Percentiles rank a stretch among this genome's conserved stretches.
phyloP scores from a whole-genome alignment of 352 stramenopile genomes.

The Elongisporangium anandrum region DNA sequence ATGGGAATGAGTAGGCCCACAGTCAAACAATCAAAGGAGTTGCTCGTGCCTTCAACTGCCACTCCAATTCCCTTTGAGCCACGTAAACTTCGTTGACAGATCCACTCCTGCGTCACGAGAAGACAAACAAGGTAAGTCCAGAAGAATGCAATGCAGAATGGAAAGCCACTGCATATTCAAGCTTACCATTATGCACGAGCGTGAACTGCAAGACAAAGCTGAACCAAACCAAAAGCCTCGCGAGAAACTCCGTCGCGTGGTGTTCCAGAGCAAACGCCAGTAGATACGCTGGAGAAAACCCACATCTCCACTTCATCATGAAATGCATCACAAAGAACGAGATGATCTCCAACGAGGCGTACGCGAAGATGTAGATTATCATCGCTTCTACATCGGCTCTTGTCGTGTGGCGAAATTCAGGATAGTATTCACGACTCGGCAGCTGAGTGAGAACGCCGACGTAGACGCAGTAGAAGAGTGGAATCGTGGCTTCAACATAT shows the following conservation, averaged over 20 bases:
- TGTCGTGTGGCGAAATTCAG: background rate
- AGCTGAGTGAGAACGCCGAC: background rate
- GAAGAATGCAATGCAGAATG: no score
- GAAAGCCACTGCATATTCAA: no score
- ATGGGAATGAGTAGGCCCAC: no score
- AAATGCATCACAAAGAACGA: constrained; percentile 3
- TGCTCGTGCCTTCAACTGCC: no score
- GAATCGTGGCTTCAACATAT: background rate
- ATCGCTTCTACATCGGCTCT: background rate
- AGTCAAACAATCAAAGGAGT: no score
- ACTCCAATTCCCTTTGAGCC: background rate
- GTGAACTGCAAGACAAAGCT: constrained; percentile 22
- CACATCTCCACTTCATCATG: constrained; percentile 13
- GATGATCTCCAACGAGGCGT: background rate
- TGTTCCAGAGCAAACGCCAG: constrained; percentile 31
- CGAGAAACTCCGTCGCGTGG: constrained; percentile 20
- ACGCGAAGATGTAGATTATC: no score
- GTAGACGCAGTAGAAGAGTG: background rate
- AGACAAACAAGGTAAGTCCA: no score
- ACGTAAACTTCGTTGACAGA: background rate
- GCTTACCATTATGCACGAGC: constrained; percentile 25
- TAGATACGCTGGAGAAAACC: constrained; percentile 19
- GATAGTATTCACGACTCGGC: background rate
- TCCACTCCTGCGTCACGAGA: background rate
- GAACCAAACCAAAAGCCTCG: constrained; percentile 26